Percentiles rank a stretch among this genome's conserved stretches.
Conservation (phyloP, 2,329 filamentous ascomycete genomes). For the Paracorniculantispora psalliotae region DNA sequence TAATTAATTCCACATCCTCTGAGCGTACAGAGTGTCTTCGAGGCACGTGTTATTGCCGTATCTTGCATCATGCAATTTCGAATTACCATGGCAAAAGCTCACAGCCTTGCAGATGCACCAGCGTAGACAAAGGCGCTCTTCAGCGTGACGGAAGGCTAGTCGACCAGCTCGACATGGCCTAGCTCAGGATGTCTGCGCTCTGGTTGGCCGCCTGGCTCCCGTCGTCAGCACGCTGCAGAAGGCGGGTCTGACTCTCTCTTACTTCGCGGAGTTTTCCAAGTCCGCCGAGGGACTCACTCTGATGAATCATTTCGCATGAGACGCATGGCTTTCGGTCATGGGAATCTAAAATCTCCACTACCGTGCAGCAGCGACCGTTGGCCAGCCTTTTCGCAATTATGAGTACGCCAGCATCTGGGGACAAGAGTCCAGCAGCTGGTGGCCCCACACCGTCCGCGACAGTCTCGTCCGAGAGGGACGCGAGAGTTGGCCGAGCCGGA, state of each 20-base stretch:
- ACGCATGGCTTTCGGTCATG: neutral
- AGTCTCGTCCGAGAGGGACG: constrained; percentile 19
- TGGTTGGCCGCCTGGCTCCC: neutral
- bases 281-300: neutral
- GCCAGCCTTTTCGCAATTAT: neutral
- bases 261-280: neutral
- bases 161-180: neutral
- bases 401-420: neutral
- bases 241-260: neutral
- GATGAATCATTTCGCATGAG: neutral
- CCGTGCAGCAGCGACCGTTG: neutral
- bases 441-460: neutral
- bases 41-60: no score
- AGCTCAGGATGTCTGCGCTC: neutral
- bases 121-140: no score
- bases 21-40: no score
- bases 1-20: no score
- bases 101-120: no score
- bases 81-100: no score
- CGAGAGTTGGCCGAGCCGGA: neutral
- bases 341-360: neutral
- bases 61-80: no score
- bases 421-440: neutral
- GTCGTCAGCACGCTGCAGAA: neutral
- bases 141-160: neutral